Percentiles rank a stretch among this genome's conserved stretches.
Conservation (phyloP, 2,329 filamentous ascomycete species). For the Penicillium sp. region DNA sequence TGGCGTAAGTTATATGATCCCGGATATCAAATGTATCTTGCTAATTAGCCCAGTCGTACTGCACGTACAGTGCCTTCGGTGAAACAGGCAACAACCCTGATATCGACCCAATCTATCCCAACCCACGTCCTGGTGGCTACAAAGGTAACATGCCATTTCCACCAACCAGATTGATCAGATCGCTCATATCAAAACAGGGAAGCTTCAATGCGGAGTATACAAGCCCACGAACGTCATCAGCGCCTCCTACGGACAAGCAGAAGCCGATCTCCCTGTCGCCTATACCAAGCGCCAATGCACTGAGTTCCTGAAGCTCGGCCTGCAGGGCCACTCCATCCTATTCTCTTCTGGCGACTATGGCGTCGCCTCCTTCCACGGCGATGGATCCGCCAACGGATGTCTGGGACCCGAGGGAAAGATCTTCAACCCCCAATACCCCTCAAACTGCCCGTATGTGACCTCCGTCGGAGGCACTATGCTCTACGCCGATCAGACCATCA, state of each 20-base stretch:
- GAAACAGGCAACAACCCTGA: conserved; percentile 49
- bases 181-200: conserved; percentile 18
- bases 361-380: conserved; percentile 38
- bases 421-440: conserved; percentile 52
- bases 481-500: conserved; percentile 27
- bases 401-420: conserved; percentile 41
- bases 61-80: conserved; percentile 51
- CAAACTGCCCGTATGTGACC: conserved; percentile 53
- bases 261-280: conserved; percentile 52
- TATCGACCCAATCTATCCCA: conserved; percentile 53
- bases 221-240: conserved; percentile 57
- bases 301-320: conserved; percentile 53
- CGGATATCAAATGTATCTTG: neutral
- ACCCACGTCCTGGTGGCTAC: conserved; percentile 50
- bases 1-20: conserved; percentile 30
- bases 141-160: conserved; percentile 41
- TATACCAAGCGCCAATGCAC: conserved; percentile 53
- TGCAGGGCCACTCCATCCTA: conserved; percentile 33
- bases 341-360: conserved; percentile 34
- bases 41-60: conserved; percentile 43
- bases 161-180: conserved; percentile 28
- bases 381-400: conserved; percentile 38
- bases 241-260: conserved; percentile 57
- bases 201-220: conserved; percentile 50
- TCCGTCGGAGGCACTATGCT: conserved; percentile 45